Base-by-base conservation (phyloP, 169 alveolate genomes). In the Eimeria acervulina region DNA sequence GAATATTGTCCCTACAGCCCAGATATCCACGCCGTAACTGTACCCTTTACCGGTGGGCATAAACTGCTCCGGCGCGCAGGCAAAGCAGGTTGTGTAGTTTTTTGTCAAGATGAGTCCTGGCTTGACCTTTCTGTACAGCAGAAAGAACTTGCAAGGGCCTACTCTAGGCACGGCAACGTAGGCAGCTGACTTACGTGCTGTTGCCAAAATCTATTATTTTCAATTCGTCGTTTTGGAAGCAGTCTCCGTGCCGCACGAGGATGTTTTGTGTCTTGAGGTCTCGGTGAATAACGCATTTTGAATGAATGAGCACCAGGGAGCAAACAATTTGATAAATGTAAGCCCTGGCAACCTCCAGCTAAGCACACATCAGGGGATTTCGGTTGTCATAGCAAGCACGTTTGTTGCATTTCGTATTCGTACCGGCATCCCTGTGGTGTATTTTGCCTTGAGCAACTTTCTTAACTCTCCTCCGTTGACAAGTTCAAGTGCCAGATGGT, bases 241-340 rank as follows among this genome's bases (percentile, higher is more conserved):
- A 31, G 33, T 83, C 92, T 5, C 92, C 92, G 38, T 51, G 76
- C n/a, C 92, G 36, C 55, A 83, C 92, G 52, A 83, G 40, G 74
- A 83, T 83, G 74, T 83, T 83, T 13, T 83, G 92, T 2, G 92
- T 83, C 40, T 99, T 99, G 80, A 99, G 93, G 97, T 99, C 99
- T 76, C 99, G 98, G 96, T 99, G 99, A 91, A 99, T 97, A 26
- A 99, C 97, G 94, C 97, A 96, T 87, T 97, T 98, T 52, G 97
- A 85, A 85, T 99, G 99, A 70, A 99, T 96, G 95, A 99, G 98
- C 94, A 98, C 99, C 68, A 98, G 70, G 33, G 98, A 98, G 68
- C 96, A 95, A 72, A 98, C 90, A 78, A 98, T 96, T 80, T 98
- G 99, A 52, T 97, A 95, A 44, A 98, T 94, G 85, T 96, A 76